Evolutionary conservation across 2,329 filamentous ascomycete genomes (phyloP).

Genomic region (Zymoseptoria pseudotritici): DNA sequence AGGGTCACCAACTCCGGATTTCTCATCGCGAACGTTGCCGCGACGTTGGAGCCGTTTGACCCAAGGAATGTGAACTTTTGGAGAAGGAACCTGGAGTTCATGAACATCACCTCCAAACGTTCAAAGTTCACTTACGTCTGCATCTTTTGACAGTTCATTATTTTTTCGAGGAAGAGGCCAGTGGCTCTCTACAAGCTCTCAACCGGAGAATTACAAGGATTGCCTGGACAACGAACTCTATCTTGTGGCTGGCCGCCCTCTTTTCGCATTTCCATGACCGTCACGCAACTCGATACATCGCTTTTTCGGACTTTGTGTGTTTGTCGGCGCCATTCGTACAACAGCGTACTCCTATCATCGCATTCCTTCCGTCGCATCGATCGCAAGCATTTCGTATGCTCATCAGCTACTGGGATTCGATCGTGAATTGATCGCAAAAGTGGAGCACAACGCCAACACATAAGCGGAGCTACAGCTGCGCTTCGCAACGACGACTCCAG

Average conservation of each 20-base stretch:
- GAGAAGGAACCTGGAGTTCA: background rate
- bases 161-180: too few species aligned
- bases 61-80: background rate
- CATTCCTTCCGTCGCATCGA: background rate
- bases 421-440: background rate
- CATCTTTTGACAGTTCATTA: background rate
- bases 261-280: background rate
- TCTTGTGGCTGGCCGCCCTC: background rate
- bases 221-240: background rate
- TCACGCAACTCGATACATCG: background rate
- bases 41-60: background rate
- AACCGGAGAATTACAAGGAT: background rate
- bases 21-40: background rate
- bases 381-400: background rate
- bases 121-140: background rate
- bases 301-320: background rate
- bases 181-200: too few species aligned
- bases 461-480: background rate
- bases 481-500: background rate
- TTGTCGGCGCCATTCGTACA: background rate
- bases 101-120: background rate
- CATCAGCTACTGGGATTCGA: background rate
- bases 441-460: background rate
- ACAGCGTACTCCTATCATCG: background rate
- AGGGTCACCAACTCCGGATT: background rate